Base-by-base conservation (phyloP, 2,329 filamentous ascomycete genomes). In the Zymoseptoria ardabiliae region DNA sequence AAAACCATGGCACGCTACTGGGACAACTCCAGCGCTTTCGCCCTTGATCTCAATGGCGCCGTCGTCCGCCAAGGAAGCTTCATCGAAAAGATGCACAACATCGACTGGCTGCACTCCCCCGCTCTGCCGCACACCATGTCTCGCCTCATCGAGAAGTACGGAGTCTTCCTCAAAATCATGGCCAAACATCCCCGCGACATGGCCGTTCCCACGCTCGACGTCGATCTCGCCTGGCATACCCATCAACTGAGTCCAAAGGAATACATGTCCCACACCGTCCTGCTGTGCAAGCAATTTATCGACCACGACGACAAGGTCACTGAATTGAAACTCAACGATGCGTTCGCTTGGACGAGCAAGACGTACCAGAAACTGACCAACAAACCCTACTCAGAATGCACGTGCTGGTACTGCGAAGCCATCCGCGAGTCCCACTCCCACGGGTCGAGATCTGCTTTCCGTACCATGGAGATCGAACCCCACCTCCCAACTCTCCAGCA, bases 271-370 rank as follows among this genome's bases (percentile, higher is more conserved):
- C 86, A 82, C 69, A 86, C 82, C 1, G 69, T 79, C 1, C 57
- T 55, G 0, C 71, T 72, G 21, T 80, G 79, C 5, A 69, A 68
- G 1, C 83, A 80, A 54, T 90, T 91, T 68, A 82, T 93, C 65
- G 85, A 92, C 69, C 90, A 95, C 69, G 87, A 94, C 71, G 91
- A 95, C 77, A 93, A 93, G 74, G 85, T 95, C 21, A 84, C 86
- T 54, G 87, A 91, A 67, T 76, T 76, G 13, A 80, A 79, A 54
- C 80, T 95, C 6, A 82, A 82, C 51, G 76, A 78, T 1, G 78
- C 80, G 4, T 94, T 94, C 68, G 84, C 86, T 69, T 89, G 84
- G 82, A 95, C 90, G 0, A 84, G 81, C 68, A 86, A 85, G 65
- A 75, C 73, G 0, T 95, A 93, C 70, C 83, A 89, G 65, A 82